Base-by-base conservation (phyloP, 768 basidiomycete species). In the Podaxis sp. region DNA sequence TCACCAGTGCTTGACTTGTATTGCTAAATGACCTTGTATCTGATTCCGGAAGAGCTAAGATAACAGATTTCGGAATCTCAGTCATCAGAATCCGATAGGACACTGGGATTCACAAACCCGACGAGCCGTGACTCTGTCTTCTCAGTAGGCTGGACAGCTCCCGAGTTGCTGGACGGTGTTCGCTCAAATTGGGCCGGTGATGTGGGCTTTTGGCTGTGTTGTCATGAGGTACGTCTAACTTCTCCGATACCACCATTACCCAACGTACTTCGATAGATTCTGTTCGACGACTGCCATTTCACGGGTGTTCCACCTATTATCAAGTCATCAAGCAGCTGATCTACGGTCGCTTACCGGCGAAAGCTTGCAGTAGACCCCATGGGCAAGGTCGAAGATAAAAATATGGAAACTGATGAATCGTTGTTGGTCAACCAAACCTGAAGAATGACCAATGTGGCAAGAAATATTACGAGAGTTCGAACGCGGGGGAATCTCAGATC, bases 81-180 rank as follows among this genome's bases (percentile, higher is more conserved):
- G 42, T 11, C 23, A 62, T 14, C 48, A 37, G 16, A 21, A 48
- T 63, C 38, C n/a, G 55, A 52, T 40, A 53, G 37, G n/a, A 61
- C 36, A 9, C 16, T 56, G 7, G 50, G 47, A 25, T 48, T 27
- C 38, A 55, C 59, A 1, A 42, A 53, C 36, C 11, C 37, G 3
- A 23, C 21, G 7, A 50, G 25, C 7, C 27, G n/a, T 9, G 25
- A 16, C 27, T 5, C 4, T 44, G 56, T 51, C 13, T 28, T 25
- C 14, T 56, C 56, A 18, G 16, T 57, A 10, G 25, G 63, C n/a
- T 66, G 65, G 65, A 57, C 61, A 42, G 65, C 65, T 40, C 65
- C 65, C 9, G 65, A 66, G 38, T 25, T 64, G 21, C 13, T 64
- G 18, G 60, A 61, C 5, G 38, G 47, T 21, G 6, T 28, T 21